Evolutionary conservation across 208 protist species (phyloP), one percentile per base, ranked within the genome.

Genomic region (Leishmania arabica): DNA sequence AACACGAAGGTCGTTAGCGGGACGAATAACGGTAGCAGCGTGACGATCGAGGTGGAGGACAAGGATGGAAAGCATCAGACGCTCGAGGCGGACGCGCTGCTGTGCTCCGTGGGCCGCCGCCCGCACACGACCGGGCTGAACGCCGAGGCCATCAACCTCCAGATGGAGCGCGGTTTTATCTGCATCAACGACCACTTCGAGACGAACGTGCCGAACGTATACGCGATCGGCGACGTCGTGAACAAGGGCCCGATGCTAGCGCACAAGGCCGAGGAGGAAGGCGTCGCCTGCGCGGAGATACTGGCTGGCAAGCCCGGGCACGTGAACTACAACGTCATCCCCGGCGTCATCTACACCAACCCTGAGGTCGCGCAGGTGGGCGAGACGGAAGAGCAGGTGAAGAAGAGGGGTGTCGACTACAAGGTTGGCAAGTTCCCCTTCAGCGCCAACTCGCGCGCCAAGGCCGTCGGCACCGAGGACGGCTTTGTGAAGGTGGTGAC

Each of bases 251-350:
- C 99, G 47, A 99, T 99, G 99, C 95, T 99, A 8, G 99, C 99
- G 8, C 99, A 99, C 97, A 99, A 99, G 95, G 99, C 99, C 42
- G 99, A 99, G 92, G 99, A 99, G 60, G 99, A 99, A 85, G 99
- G 98, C 79, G 97, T 99, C 60, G 96, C 97, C 27, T 91, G 94
- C 72, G 98, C 97, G 13, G 98, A 99, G 91, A 69, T 93, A 51
- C 86, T 99, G 56, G 97, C 97, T 62, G 97, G 98, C 56, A 93
- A 96, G 87, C 81, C 91, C 17, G 94, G 97, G 17, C 98, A 99
- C 85, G 96, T 99, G 31, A 99, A 99, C 93, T 99, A 99, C 91
- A 90, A 99, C 84, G 90, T 95, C 69, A 99, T 99, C 80, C 99
- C 99, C 37, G 94, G 86, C 45, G 99, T 99, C 66, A 99, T 99